Evolutionary conservation across 306 rosid genomes (phyloP).

Genomic region (Ceratonia siliqua): DNA sequence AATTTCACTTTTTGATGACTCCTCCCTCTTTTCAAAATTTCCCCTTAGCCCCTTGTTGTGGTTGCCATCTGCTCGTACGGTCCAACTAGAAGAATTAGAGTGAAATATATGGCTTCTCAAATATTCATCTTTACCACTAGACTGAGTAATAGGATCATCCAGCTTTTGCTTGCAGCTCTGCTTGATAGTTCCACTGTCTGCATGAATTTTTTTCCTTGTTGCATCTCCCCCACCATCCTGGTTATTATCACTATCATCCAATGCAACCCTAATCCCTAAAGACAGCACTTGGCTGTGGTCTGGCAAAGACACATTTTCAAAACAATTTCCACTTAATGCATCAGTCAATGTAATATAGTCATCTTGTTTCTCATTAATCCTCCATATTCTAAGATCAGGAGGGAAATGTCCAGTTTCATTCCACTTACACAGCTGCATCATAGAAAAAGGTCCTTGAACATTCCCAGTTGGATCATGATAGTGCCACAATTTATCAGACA

Average conservation of each 20-base stretch:
- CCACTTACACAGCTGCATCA: conserved; percentile 69
- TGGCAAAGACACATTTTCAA: conserved; percentile 37
- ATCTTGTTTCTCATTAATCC: conserved; percentile 52
- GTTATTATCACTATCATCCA: conserved; percentile 41
- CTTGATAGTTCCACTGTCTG: conserved; percentile 36
- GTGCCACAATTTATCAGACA: conserved; percentile 60
- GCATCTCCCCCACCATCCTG: conserved; percentile 36
- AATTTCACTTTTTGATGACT: conserved; percentile 44
- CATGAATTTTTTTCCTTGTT: conserved; percentile 33
- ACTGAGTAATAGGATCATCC: conserved; percentile 40
- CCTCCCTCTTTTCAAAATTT: conserved; percentile 38
- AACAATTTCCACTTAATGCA: conserved; percentile 48
- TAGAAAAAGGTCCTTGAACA: conserved; percentile 77
- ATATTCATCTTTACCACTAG: conserved; percentile 50
- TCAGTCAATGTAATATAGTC: conserved; percentile 54
- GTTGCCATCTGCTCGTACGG: conserved; percentile 52
- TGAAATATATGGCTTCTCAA: conserved; percentile 48
- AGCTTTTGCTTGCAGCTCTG: conserved; percentile 42
- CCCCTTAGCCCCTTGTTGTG: conserved; percentile 47
- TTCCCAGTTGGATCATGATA: conserved; percentile 80
- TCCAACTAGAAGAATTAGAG: conserved; percentile 49
- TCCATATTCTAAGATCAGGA: conserved; percentile 72
- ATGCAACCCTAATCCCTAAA: conserved; percentile 24
- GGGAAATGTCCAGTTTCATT: conserved; percentile 55
- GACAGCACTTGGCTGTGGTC: conserved; percentile 36